These are phyloP conservation scores for Petunia secreta DNA, from an alignment of 257 asterid species.

Conservation along the genomic window DNA sequence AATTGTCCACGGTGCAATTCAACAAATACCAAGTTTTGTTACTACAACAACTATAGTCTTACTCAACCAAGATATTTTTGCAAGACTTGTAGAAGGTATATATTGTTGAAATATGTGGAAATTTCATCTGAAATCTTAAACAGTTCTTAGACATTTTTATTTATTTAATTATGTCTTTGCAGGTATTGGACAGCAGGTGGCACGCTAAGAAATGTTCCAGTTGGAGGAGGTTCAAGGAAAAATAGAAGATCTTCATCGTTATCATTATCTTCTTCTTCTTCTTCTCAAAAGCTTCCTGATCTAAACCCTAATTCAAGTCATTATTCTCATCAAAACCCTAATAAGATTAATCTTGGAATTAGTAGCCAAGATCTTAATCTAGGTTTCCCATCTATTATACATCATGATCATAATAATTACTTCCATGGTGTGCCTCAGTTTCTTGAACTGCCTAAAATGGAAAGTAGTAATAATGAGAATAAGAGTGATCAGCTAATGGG, in stretches of 20 bases:
- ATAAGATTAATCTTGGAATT: constrained; percentile 39
- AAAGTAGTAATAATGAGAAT: constrained; percentile 24
- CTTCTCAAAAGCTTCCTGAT: constrained; percentile 44
- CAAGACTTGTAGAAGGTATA: constrained; percentile 63
- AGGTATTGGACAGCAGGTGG: constrained; percentile 88
- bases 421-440: constrained; percentile 38
- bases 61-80: constrained; percentile 85
- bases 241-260: constrained; percentile 52
- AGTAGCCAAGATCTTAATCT: constrained; percentile 60
- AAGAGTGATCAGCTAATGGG: not conserved
- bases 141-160: too few relatives aligned
- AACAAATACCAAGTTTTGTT: constrained; percentile 77
- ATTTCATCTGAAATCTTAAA: not conserved
- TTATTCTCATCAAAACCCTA: constrained; percentile 43
- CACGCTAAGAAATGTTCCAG: constrained; percentile 73
- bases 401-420: constrained; percentile 27
- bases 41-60: constrained; percentile 84
- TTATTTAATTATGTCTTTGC: not conserved
- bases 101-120: not conserved
- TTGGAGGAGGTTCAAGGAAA: constrained; percentile 76
- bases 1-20: constrained; percentile 80
- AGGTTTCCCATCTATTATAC: constrained; percentile 37
- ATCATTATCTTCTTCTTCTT: not conserved
- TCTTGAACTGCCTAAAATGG: constrained; percentile 52
- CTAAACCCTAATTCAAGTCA: constrained; percentile 46